Percentiles rank a stretch among this genome's conserved stretches.
Conservation (phyloP, 495 filamentous ascomycete species). For the Aspergillus steynii region DNA sequence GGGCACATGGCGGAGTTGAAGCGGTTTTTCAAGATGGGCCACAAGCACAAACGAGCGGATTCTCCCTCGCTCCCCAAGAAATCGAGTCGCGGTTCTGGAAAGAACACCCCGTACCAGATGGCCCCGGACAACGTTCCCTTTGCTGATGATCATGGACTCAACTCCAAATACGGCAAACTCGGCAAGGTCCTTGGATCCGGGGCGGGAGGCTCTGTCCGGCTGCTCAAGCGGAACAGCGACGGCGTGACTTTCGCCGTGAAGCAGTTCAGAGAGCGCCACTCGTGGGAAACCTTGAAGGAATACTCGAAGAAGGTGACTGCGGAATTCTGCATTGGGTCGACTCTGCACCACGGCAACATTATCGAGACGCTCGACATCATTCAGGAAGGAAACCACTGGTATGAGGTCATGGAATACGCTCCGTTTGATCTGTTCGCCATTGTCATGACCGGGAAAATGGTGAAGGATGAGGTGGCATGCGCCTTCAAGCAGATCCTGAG, state of each 20-base stretch:
- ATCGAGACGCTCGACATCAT: slow-evolving; percentile 98
- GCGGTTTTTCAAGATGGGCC: slow-evolving; percentile 80
- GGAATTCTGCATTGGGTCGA: slow-evolving; percentile 97
- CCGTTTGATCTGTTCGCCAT: slow-evolving; percentile 96
- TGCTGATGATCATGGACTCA: slow-evolving; percentile 87
- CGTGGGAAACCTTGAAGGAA: slow-evolving; percentile 89
- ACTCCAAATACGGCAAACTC: slow-evolving; percentile 91
- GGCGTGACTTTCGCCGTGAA: slow-evolving; percentile 95
- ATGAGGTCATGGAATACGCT: slow-evolving; percentile 99
- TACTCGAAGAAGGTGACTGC: slow-evolving; percentile 99
- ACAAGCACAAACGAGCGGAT: slow-evolving; percentile 64
- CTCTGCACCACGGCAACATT: slow-evolving; percentile 96
- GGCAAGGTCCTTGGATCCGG: slow-evolving; percentile 92
- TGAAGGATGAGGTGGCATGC: slow-evolving; percentile 84
- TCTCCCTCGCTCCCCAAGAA: slow-evolving; percentile 54
- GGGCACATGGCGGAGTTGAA: slow-evolving; percentile 94
- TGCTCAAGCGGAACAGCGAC: slow-evolving; percentile 91
- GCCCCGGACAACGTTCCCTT: slow-evolving; percentile 75
- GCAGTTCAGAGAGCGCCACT: slow-evolving; percentile 90
- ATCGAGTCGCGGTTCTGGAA: slow-evolving; percentile 49
- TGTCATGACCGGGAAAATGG: slow-evolving; percentile 99
- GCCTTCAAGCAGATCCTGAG: slow-evolving; percentile 92
- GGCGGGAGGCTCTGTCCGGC: slow-evolving; percentile 89
- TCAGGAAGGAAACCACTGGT: slow-evolving; percentile 93
- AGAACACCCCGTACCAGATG: slow-evolving; percentile 58